These are phyloP conservation scores for Citrus glauca DNA, from an alignment of 345 rosid species.

Conservation along the genomic window DNA sequence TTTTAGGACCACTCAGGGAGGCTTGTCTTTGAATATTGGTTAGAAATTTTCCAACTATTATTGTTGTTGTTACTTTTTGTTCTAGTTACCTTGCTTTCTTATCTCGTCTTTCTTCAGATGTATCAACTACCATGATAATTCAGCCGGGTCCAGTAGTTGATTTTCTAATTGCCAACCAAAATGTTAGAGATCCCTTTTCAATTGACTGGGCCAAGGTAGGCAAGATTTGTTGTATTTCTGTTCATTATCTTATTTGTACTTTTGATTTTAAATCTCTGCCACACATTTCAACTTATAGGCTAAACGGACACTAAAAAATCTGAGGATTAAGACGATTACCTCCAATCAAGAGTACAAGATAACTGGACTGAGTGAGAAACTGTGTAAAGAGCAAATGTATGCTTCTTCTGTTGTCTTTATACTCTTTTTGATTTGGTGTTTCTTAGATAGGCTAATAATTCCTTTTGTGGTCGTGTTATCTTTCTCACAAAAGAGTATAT, in stretches of 20 bases:
- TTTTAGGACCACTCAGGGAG: constrained; percentile 80
- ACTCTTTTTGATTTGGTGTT: neutral
- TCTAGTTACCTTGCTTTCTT: neutral
- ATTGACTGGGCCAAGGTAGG: constrained; percentile 83
- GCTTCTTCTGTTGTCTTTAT: neutral
- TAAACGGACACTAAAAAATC: constrained; percentile 58
- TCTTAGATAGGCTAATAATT: neutral
- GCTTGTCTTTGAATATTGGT: constrained; percentile 91
- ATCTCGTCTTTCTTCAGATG: constrained; percentile 44
- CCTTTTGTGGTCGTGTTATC: neutral
- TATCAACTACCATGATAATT: constrained; percentile 86
- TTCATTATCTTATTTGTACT: neutral
- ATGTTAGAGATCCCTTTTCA: constrained; percentile 50
- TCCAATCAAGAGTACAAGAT: constrained; percentile 79
- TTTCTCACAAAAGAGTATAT: neutral
- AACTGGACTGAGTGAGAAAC: constrained; percentile 71
- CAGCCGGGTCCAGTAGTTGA: constrained; percentile 82
- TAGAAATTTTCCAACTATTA: neutral
- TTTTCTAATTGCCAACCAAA: constrained; percentile 63
- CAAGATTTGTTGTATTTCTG: neutral
- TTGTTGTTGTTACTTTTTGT: neutral
- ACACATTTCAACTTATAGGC: constrained; percentile 43
- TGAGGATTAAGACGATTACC: constrained; percentile 68
- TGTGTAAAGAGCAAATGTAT: constrained; percentile 56
- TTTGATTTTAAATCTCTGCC: constrained; percentile 2